A percentile compares a stretch with the other conserved stretches of the same genome.
phyloP scores from a whole-genome alignment of 306 rosid genomes.

The Lathyrus tuberosus region DNA sequence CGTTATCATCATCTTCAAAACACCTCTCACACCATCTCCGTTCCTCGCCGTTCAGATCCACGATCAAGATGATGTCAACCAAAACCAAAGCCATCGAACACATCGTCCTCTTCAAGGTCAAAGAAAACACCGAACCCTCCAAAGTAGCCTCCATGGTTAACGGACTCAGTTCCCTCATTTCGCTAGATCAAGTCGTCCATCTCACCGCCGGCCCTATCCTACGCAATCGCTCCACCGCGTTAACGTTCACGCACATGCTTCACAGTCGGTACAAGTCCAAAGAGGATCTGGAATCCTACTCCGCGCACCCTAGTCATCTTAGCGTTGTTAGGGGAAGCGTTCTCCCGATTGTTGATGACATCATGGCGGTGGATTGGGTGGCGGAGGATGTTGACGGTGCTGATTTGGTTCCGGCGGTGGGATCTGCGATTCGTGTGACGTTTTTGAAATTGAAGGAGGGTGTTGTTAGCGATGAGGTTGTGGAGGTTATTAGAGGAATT shows the following conservation, averaged over 20 bases:
- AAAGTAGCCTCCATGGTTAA: constrained; percentile 61
- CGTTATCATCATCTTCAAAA: constrained; percentile 34
- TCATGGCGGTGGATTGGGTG: constrained; percentile 95
- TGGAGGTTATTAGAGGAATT: constrained; percentile 59
- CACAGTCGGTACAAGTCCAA: constrained; percentile 78
- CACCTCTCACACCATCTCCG: background rate
- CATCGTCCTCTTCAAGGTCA: constrained; percentile 86
- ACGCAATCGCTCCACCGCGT: constrained; percentile 62
- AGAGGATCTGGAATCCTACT: constrained; percentile 58
- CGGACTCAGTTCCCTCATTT: constrained; percentile 54
- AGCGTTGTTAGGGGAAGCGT: constrained; percentile 64
- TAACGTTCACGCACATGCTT: constrained; percentile 79
- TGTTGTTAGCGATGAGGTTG: constrained; percentile 46
- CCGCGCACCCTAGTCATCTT: constrained; percentile 69
- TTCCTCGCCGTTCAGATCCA: constrained; percentile 3
- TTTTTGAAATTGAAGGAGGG: constrained; percentile 78
- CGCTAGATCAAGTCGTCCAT: constrained; percentile 67
- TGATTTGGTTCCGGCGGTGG: constrained; percentile 39
- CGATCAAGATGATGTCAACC: constrained; percentile 43
- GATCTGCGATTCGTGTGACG: constrained; percentile 63
- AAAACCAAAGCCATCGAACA: constrained; percentile 56
- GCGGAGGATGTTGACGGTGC: constrained; percentile 40
- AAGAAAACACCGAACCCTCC: constrained; percentile 62
- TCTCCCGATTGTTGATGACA: constrained; percentile 72
- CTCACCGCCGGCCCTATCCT: constrained; percentile 69